Evolutionary conservation across 176 grass and related monocot species (phyloP).

Genomic region (Ensete ventricosum): DNA sequence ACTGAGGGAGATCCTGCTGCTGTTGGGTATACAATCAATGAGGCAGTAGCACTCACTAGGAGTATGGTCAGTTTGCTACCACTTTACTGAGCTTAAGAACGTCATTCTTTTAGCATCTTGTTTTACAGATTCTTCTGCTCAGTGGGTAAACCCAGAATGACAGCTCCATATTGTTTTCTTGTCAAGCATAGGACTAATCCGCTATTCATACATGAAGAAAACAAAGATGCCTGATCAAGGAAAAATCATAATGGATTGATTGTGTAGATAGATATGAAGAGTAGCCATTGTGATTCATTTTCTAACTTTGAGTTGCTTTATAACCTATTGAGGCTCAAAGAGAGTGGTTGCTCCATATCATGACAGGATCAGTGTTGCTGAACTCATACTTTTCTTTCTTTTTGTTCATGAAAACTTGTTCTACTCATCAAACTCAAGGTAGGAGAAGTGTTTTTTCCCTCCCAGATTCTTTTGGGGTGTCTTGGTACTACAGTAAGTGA

Average conservation of each 20-base stretch:
- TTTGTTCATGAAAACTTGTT: background rate
- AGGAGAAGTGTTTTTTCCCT: background rate
- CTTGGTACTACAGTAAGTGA: too few species aligned
- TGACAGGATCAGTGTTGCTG: background rate
- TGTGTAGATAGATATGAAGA: background rate
- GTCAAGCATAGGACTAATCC: background rate
- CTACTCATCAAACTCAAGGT: background rate
- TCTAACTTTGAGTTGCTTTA: background rate
- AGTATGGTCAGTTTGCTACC: slow-evolving; percentile 66
- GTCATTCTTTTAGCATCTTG: background rate
- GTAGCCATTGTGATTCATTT: background rate
- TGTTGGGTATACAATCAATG: slow-evolving; percentile 89
- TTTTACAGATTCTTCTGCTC: background rate
- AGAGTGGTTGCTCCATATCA: background rate
- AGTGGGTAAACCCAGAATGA: background rate
- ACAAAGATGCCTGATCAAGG: background rate
- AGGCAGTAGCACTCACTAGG: slow-evolving; percentile 72
- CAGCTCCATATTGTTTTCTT: background rate
- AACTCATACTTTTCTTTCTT: background rate
- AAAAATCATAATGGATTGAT: background rate
- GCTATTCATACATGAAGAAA: background rate
- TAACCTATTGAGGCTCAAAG: background rate
- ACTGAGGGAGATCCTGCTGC: slow-evolving; percentile 88
- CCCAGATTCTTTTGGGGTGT: background rate
- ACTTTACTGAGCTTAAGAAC: background rate